Evolutionary conservation across 78 protist genomes (phyloP).

Genomic region (Dictyostelium purpureum): DNA sequence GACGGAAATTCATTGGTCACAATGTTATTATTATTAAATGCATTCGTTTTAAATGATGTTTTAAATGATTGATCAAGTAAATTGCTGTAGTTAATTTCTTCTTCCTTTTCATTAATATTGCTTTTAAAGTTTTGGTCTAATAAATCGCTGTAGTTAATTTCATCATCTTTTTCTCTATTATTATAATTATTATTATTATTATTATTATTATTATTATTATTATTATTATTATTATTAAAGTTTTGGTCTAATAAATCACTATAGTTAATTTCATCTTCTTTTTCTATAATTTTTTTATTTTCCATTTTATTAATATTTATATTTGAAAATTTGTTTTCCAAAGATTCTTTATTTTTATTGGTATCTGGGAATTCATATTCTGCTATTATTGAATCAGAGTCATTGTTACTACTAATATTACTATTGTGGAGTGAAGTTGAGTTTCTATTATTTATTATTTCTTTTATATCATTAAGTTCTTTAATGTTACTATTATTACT

Average conservation of each 20-base stretch:
- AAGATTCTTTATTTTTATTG: background rate
- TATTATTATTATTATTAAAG: background rate
- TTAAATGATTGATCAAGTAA: background rate
- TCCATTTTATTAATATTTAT: background rate
- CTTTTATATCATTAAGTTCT: background rate
- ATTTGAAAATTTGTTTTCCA: background rate
- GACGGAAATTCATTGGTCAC: conserved; percentile 13
- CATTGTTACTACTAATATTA: conserved; percentile 12
- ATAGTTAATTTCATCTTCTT: background rate
- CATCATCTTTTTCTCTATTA: background rate
- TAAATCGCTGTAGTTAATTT: background rate
- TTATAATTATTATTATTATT: background rate
- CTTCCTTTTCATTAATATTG: background rate
- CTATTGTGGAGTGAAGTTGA: background rate
- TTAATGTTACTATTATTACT: background rate
- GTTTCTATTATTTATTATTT: background rate
- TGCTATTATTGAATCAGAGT: background rate
- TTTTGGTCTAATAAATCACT: conserved; percentile 3
- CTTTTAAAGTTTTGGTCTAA: background rate
- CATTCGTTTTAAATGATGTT: background rate
- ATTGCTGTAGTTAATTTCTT: conserved; percentile 17
- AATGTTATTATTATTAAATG: background rate
- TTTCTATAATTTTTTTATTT: background rate
- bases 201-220: background rate
- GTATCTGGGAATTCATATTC: background rate